These are phyloP conservation scores for Psophocarpus tetragonolobus DNA, from an alignment of 306 rosid species.

Conservation along the genomic window DNA sequence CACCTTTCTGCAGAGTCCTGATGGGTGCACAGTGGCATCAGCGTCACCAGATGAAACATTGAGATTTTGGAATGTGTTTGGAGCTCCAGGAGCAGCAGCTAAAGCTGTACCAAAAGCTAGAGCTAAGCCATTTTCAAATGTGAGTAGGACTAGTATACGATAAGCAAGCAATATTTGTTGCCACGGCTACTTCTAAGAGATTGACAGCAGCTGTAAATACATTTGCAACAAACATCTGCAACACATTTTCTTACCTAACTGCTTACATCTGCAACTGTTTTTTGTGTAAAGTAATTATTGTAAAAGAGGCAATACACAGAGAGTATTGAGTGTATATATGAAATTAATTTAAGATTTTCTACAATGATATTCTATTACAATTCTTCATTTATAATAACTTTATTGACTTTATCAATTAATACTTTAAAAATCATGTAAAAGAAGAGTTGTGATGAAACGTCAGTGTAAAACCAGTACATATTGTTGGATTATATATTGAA, in stretches of 20 bases:
- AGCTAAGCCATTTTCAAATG: slow-evolving; percentile 45
- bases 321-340: background rate
- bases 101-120: slow-evolving; percentile 46
- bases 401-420: too few species aligned
- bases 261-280: too few species aligned
- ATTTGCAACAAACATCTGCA: too few species aligned
- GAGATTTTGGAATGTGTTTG: slow-evolving; percentile 55
- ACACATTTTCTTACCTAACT: too few species aligned
- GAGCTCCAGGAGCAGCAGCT: slow-evolving; percentile 45
- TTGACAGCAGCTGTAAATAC: too few species aligned
- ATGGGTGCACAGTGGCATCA: slow-evolving; percentile 56
- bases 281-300: background rate
- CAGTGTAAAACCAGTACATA: too few species aligned
- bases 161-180: background rate
- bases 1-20: slow-evolving; percentile 40
- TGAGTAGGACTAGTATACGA: slow-evolving; percentile 40
- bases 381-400: too few species aligned
- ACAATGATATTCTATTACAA: too few species aligned
- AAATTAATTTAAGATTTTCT: too few species aligned
- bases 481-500: too few species aligned
- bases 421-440: too few species aligned
- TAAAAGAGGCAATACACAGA: background rate
- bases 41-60: slow-evolving; percentile 55
- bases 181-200: background rate
- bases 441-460: too few species aligned